phyloP scores from a whole-genome alignment of 2,329 filamentous ascomycete genomes.

The Dactylellina cionopaga region DNA sequence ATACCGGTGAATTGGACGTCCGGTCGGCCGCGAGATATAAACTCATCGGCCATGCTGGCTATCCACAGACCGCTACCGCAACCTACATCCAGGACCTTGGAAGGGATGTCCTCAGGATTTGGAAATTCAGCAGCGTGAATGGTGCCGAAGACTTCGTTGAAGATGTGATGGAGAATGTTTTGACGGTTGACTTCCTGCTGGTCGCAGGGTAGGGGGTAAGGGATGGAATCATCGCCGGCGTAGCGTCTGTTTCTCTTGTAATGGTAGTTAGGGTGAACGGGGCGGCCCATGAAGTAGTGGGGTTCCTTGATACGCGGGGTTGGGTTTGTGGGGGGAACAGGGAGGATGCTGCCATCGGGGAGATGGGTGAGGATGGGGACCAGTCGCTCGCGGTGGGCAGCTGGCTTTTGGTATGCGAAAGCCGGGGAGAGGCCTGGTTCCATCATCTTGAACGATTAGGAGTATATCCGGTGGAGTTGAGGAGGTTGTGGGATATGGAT shows the following conservation, averaged over 20 bases:
- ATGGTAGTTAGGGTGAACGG: constrained; percentile 47
- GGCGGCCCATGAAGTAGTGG: constrained; percentile 49
- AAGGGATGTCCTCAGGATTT: constrained; percentile 67
- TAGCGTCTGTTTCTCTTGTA: constrained; percentile 69
- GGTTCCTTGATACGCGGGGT: constrained; percentile 11
- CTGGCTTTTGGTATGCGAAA: constrained; percentile 45
- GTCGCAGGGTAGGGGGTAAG: constrained; percentile 90
- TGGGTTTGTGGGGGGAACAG: constrained; percentile 3
- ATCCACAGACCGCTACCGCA: constrained; percentile 93
- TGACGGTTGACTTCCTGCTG: constrained; percentile 87
- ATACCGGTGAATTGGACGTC: constrained; percentile 57
- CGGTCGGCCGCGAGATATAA: constrained; percentile 52
- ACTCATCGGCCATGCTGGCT: constrained; percentile 63
- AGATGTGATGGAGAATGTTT: constrained; percentile 81
- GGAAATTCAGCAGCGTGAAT: constrained; percentile 61
- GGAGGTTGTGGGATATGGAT: too few species aligned
- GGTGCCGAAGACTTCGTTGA: constrained; percentile 80
- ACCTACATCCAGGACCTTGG: constrained; percentile 82
- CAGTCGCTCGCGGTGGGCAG: constrained; percentile 40
- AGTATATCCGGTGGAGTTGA: constrained; percentile 5
- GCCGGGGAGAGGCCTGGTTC: constrained; percentile 51
- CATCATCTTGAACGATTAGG: constrained; percentile 52
- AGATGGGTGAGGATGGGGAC: constrained; percentile 42
- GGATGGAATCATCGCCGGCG: constrained; percentile 74
- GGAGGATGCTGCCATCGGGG: constrained; percentile 19